Evolutionary conservation across 805 yeast genomes (phyloP).

Genomic region (Sugiyamaella floridensis): DNA sequence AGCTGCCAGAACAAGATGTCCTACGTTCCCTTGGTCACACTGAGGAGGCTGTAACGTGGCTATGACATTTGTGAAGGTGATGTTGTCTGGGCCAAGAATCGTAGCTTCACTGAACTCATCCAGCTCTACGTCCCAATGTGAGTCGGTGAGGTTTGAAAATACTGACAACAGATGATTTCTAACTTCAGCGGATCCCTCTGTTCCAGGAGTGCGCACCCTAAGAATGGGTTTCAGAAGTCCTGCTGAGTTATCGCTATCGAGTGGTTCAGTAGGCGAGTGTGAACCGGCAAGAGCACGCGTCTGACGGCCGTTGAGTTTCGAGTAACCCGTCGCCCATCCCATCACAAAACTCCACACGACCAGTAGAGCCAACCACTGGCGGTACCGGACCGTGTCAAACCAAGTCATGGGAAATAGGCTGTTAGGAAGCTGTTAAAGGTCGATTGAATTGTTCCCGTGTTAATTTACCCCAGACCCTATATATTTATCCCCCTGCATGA

Average conservation of each 20-base stretch:
- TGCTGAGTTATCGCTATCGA: constrained; percentile 13
- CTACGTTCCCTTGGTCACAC: constrained; percentile 16
- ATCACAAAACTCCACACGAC: neutral
- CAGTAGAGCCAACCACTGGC: neutral
- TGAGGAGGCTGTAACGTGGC: constrained; percentile 25
- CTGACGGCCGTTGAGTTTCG: constrained; percentile 4
- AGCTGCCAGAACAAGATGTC: constrained; percentile 40
- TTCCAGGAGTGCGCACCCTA: constrained; percentile 38
- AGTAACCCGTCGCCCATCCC: constrained; percentile 3
- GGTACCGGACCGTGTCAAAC: no score
- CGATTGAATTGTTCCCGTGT: no score
- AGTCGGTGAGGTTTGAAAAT: constrained; percentile 25
- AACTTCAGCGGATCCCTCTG: constrained; percentile 34
- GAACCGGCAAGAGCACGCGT: neutral
- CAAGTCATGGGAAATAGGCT: no score
- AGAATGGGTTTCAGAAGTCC: constrained; percentile 28
- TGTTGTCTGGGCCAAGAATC: constrained; percentile 32
- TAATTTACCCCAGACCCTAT: no score
- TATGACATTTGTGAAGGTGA: constrained; percentile 29
- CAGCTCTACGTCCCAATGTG: constrained; percentile 24
- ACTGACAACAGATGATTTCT: constrained; percentile 34
- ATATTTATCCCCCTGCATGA: no score
- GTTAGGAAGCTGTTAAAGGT: no score
- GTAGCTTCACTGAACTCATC: constrained; percentile 31
- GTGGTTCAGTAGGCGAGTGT: constrained; percentile 12